phyloP scores from a whole-genome alignment of 495 filamentous ascomycete genomes.

The Achaetomiella virescens region DNA sequence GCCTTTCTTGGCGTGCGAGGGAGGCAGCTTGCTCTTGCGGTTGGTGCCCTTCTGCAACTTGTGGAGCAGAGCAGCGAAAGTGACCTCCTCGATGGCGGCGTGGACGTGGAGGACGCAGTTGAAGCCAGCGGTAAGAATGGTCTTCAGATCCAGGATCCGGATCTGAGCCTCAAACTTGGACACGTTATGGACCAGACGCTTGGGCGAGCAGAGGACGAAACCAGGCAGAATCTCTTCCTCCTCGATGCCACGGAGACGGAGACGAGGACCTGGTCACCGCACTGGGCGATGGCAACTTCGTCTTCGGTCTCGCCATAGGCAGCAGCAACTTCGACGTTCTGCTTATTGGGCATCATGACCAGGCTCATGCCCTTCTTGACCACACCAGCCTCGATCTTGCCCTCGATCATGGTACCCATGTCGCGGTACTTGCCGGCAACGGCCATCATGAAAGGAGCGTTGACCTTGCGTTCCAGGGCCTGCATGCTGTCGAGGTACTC shows the following conservation, averaged over 20 bases:
- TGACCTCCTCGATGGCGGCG: conserved; percentile 92
- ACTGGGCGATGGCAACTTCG: conserved; percentile 69
- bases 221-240: conserved; percentile 95
- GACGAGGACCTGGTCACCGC: conserved; percentile 91
- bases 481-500: conserved; percentile 91
- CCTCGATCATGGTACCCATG: conserved; percentile 96
- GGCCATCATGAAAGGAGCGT: conserved; percentile 99
- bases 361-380: conserved; percentile 77
- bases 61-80: conserved; percentile 77
- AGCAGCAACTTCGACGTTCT: conserved; percentile 69
- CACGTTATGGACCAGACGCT: conserved; percentile 88
- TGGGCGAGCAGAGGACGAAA: conserved; percentile 90
- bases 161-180: conserved; percentile 92
- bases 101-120: conserved; percentile 88
- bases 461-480: conserved; percentile 88
- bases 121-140: conserved; percentile 72
- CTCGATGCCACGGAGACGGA: conserved; percentile 88
- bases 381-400: conserved; percentile 89
- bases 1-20: conserved; percentile 86
- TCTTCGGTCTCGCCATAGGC: conserved; percentile 96
- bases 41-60: conserved; percentile 96
- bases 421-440: conserved; percentile 92
- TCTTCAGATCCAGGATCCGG: conserved; percentile 88
- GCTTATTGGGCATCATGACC: conserved; percentile 91
- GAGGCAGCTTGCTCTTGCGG: conserved; percentile 85